Percentiles rank a stretch among this genome's conserved stretches.
Evolutionary conservation across 73 alveolate species (phyloP).

Genomic region (Paramecium tetraurelia): DNA sequence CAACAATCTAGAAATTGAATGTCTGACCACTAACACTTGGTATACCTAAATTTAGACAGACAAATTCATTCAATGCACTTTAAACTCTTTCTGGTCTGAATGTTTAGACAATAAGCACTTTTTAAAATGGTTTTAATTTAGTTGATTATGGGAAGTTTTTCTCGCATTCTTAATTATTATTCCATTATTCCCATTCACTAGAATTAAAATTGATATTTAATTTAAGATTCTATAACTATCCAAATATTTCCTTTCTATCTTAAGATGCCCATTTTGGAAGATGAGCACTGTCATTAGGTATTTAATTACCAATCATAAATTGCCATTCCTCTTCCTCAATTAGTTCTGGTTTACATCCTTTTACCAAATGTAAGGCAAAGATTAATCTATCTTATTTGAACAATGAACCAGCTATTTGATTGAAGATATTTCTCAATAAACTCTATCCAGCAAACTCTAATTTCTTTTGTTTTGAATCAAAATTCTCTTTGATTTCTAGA

Average conservation of each 20-base stretch:
- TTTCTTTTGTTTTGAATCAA: constrained; percentile 82
- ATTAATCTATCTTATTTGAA: constrained; percentile 98
- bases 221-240: constrained; percentile 84
- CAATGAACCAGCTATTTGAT: constrained; percentile 90
- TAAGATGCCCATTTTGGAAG: constrained; percentile 94
- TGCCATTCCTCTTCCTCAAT: constrained; percentile 96
- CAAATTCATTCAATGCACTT: constrained; percentile 94
- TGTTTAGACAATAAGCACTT: constrained; percentile 93
- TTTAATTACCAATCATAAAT: constrained; percentile 90
- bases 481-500: constrained; percentile 77
- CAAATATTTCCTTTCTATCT: constrained; percentile 92
- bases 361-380: constrained; percentile 94
- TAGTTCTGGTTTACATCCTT: constrained; percentile 88
- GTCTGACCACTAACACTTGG: constrained; percentile 96
- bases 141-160: constrained; percentile 84
- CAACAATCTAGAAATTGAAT: constrained; percentile 83
- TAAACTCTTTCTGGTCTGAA: constrained; percentile 99
- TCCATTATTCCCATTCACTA: constrained; percentile 78
- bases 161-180: constrained; percentile 81
- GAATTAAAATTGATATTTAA: constrained; percentile 75
- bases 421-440: constrained; percentile 14
- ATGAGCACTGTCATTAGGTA: neutral
- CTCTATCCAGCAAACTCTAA: constrained; percentile 66
- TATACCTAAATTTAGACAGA: constrained; percentile 94
- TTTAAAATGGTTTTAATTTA: constrained; percentile 92